A percentile compares a stretch with the other conserved stretches of the same genome.
Evolutionary conservation across 306 rosid species (phyloP).

Genomic region (Sindora glabra): DNA sequence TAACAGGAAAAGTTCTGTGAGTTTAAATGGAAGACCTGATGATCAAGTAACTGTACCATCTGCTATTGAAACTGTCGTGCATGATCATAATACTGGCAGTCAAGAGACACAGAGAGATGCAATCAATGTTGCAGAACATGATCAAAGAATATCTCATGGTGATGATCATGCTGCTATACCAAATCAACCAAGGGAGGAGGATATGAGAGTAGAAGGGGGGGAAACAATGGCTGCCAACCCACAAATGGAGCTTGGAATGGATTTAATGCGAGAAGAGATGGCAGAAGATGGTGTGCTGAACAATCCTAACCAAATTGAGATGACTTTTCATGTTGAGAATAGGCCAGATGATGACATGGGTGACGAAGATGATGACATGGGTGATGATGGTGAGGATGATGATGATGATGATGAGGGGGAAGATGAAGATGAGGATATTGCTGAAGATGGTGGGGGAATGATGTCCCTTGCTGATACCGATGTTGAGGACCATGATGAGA

Average conservation of each 20-base stretch:
- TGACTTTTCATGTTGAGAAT: constrained; percentile 81
- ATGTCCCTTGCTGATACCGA: constrained; percentile 88
- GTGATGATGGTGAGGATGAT: constrained; percentile 92
- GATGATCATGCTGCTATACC: constrained; percentile 40
- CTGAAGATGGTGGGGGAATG: constrained; percentile 92
- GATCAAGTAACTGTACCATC: constrained; percentile 50
- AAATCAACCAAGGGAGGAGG: constrained; percentile 55
- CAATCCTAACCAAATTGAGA: constrained; percentile 72
- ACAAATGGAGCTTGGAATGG: constrained; percentile 73
- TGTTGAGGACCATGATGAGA: constrained; percentile 90
- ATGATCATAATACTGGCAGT: constrained; percentile 43
- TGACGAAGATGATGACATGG: constrained; percentile 98
- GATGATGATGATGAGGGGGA: constrained; percentile 95
- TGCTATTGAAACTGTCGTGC: constrained; percentile 36
- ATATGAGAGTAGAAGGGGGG: constrained; percentile 68
- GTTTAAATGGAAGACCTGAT: constrained; percentile 55
- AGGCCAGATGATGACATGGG: constrained; percentile 93
- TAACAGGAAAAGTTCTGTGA: constrained; percentile 60
- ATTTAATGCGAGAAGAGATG: constrained; percentile 86
- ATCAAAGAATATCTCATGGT: constrained; percentile 44
- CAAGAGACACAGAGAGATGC: constrained; percentile 52
- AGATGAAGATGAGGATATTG: constrained; percentile 95
- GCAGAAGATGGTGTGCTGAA: constrained; percentile 70
- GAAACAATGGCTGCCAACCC: constrained; percentile 54
- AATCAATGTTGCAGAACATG: constrained; percentile 41